Percentiles rank a stretch among this genome's conserved stretches.
Evolutionary conservation across 345 rosid species (phyloP).

Genomic region (Lenwebbia sp.): DNA sequence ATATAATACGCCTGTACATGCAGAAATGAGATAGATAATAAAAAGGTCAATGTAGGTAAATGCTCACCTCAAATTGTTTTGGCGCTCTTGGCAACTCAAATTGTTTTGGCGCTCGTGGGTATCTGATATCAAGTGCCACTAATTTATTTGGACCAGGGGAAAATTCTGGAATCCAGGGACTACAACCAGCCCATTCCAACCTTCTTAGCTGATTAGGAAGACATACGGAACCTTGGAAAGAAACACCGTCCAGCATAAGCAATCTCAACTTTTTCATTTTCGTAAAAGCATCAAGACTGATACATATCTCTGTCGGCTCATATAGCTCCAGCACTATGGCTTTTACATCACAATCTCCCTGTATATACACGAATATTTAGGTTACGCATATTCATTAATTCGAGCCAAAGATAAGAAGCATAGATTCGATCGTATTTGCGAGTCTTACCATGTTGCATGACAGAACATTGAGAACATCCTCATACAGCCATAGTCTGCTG

Average conservation of each 20-base stretch:
- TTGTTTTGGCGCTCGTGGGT: not conserved
- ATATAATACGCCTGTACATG: not conserved
- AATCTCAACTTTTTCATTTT: not conserved
- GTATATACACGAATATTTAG: not conserved
- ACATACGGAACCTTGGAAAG: not conserved
- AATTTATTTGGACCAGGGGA: not conserved
- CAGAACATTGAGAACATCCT: not conserved
- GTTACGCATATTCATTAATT: not conserved
- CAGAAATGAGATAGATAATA: not conserved
- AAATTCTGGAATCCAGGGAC: not conserved
- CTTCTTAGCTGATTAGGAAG: not conserved
- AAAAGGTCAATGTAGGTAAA: not conserved
- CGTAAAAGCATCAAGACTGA: not conserved
- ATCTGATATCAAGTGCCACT: not conserved
- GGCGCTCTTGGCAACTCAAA: not conserved
- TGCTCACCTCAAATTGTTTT: not conserved
- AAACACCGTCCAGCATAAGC: not conserved
- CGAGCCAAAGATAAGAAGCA: not conserved
- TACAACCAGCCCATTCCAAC: not conserved
- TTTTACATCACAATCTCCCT: not conserved
- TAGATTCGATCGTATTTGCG: not conserved
- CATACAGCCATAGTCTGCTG: not conserved
- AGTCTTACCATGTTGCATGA: fast-evolving
- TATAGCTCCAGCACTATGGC: not conserved
- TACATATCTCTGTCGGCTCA: not conserved